Conservation (phyloP, 164 flowering plant genomes). For the Hamamelis virginiana region DNA sequence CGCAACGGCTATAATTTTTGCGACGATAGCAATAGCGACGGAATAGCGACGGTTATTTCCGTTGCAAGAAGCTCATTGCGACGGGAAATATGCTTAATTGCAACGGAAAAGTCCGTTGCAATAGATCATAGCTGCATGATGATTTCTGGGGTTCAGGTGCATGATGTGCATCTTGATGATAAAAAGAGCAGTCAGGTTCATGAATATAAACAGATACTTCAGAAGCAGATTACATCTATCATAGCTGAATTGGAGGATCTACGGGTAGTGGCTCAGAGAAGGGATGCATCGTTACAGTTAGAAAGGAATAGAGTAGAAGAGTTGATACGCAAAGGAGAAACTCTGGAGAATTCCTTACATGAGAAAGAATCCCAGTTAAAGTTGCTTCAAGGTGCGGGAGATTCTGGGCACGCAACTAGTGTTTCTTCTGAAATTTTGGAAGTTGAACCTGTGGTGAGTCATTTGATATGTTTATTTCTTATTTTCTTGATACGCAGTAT, state of each 20-base stretch:
- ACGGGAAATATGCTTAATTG: no score
- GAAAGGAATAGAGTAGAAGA: slow-evolving; percentile 71
- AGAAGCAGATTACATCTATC: slow-evolving; percentile 51
- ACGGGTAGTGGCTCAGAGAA: slow-evolving; percentile 46
- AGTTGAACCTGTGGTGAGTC: slow-evolving; percentile 76
- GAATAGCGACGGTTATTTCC: no score
- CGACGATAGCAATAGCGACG: no score
- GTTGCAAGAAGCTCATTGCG: no score
- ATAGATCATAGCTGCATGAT: no score
- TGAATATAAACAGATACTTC: slow-evolving; percentile 49
- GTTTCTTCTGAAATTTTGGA: slow-evolving; percentile 60
- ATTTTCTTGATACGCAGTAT: not conserved
- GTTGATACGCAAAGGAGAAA: slow-evolving; percentile 45
- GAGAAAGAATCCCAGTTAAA: slow-evolving; percentile 70
- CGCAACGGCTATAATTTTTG: no score
- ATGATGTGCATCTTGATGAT: no score
- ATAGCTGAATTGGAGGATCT: slow-evolving; percentile 66
- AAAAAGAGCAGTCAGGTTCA: slow-evolving; percentile 20
- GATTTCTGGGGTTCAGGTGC: no score
- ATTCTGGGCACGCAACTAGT: slow-evolving; percentile 36
- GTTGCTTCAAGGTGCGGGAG: slow-evolving; percentile 45
- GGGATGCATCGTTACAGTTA: slow-evolving; percentile 53
- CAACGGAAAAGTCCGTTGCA: no score
- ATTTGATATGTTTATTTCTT: slow-evolving; percentile 4
- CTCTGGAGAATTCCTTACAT: slow-evolving; percentile 59